Evolutionary conservation across 495 filamentous ascomycete genomes (phyloP), one percentile per base, ranked within the genome.

Genomic region (Lepidopterella palustris): DNA sequence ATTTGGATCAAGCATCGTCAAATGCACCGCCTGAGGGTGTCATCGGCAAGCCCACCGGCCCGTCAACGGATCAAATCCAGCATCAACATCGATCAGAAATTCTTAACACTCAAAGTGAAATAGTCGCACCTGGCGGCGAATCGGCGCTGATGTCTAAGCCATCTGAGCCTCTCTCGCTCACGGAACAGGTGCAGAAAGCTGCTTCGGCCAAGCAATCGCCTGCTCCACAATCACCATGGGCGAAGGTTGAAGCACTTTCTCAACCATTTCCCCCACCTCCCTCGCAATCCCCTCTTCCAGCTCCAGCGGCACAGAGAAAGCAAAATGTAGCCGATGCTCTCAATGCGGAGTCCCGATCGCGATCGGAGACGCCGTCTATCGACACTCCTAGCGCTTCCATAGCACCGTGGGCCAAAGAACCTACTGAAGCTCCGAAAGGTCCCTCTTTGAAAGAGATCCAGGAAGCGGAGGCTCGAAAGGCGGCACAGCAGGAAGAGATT

Each of bases 361-460:
- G 82, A 35, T 87, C 88, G 1, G 86, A 88, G 61, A 92, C 90
- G 6, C 90, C 73, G 20, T 70, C 72, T 8, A 72, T 70, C 9
- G 73, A 76, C 11, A 76, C 73, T 3, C 73, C 73, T 0, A 73
- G 71, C 32, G 69, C 72, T 9, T 72, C 72, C n/a, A 77, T 96
- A 49, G 93, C 93, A 1, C 93, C 93, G 0, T 98, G 93, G 93
- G 93, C 93, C 4, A 92, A 90, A 71, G 90, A 97, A 60, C 76
- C 80, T 10, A 77, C 81, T 21, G 91, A 91, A 68, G 72, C 83
- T 20, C 83, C 88, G 27, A 97, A 89, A 75, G 90, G 89, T 0
- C 93, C 92, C 2, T 96, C 92, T 56, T 79, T 98, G 56, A 97
- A 90, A 74, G 92, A 98, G 67, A 98, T 98, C 39, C 93, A 98